phyloP scores from a whole-genome alignment of 352 stramenopile species.

The Ophiocytium majus region DNA sequence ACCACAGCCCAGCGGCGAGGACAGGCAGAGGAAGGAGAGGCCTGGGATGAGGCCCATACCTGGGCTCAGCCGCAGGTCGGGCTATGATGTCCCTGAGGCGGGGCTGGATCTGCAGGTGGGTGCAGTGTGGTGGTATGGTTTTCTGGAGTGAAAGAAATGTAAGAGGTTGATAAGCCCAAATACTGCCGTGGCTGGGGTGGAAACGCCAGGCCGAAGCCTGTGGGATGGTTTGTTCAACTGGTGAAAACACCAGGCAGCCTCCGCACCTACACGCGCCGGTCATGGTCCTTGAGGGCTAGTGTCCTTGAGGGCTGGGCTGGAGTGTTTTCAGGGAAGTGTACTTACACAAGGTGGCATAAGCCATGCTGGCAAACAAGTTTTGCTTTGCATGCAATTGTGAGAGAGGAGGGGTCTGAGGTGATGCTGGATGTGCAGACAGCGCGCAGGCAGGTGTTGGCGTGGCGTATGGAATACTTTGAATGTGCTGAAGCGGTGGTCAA shows the following conservation, averaged over 20 bases:
- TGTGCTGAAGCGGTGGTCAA: too few relatives aligned
- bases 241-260: not conserved
- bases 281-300: not conserved
- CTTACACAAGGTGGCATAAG: too few relatives aligned
- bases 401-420: too few relatives aligned
- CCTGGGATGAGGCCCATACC: not conserved
- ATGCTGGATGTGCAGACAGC: too few relatives aligned
- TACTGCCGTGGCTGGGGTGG: not conserved
- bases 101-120: not conserved
- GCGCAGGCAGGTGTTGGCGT: too few relatives aligned
- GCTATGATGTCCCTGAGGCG: not conserved
- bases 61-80: not conserved
- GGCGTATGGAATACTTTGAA: too few relatives aligned
- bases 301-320: too few relatives aligned
- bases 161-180: not conserved
- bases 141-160: not conserved
- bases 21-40: not conserved
- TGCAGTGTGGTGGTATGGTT: not conserved
- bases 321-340: too few relatives aligned
- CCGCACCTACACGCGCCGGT: not conserved
- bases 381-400: too few relatives aligned
- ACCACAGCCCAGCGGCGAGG: not conserved
- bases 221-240: not conserved
- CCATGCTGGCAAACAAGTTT: too few relatives aligned
- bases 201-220: not conserved